These are phyloP conservation scores for Aristolochia californica DNA, from an alignment of 164 flowering plant species.

Conservation along the genomic window DNA sequence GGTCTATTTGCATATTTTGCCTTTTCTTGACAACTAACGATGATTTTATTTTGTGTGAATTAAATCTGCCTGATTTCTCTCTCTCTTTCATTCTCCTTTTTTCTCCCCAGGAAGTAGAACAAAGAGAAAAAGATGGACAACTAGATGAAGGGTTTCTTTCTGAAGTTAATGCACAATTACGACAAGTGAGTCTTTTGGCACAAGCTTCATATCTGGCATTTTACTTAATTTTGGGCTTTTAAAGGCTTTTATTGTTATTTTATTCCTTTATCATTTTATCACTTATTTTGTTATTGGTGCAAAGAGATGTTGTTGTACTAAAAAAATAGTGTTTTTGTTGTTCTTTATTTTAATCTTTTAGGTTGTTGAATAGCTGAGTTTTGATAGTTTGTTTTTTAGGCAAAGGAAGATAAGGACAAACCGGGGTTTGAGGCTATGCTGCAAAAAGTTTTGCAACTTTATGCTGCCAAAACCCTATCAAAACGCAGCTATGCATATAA, in stretches of 20 bases:
- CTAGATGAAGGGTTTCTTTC: conserved; percentile 89
- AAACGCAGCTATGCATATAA: conserved; percentile 86
- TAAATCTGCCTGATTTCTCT: too few relatives aligned
- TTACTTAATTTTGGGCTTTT: neutral
- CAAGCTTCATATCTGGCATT: neutral
- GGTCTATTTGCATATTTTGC: too few relatives aligned
- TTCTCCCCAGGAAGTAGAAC: conserved; percentile 47
- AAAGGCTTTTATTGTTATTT: neutral
- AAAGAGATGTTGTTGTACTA: neutral
- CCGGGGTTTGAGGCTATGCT: conserved; percentile 93
- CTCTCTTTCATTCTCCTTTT: neutral
- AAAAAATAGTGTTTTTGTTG: neutral
- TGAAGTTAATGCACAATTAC: conserved; percentile 83
- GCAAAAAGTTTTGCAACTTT: conserved; percentile 85
- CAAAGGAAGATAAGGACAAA: conserved; percentile 86
- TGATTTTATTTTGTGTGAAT: too few relatives aligned
- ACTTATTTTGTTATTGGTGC: neutral
- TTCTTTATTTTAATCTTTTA: neutral
- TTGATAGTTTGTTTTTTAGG: conserved; percentile 41
- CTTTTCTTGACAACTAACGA: too few relatives aligned
- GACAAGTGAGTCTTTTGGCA: conserved; percentile 47
- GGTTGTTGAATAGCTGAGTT: neutral
- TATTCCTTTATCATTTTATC: neutral
- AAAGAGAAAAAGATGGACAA: conserved; percentile 80
- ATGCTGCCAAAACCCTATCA: conserved; percentile 71